Base-by-base conservation (phyloP, 306 rosid species). In the Fragaria nilgerrensis region DNA sequence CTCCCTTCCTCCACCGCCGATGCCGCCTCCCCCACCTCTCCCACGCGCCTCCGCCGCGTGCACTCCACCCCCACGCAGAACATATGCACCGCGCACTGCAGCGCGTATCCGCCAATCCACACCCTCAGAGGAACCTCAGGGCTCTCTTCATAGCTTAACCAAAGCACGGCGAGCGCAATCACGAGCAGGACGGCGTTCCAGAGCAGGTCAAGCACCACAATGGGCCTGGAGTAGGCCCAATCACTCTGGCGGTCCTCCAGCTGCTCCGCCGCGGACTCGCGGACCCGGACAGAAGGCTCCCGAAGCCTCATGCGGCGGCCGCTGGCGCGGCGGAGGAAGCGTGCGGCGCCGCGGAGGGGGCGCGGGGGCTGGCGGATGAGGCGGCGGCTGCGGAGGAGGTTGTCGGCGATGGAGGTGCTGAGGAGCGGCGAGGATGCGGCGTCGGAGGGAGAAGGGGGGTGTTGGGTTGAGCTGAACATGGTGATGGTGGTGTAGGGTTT, bases 241-340 rank as follows among this genome's bases (percentile, higher is more conserved):
- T 90, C 91, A 52, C 97, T 90, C 88, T 90, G 97, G 22, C 97
- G 92, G 78, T 82, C 97, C 91, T 95, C 99, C 63, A 95, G 87
- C 92, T 92, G 94, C 89, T 86, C 97, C 41, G 97, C 99, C n/a
- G 97, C 97, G 19, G 86, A 80, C 82, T 95, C 99, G 6, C 99
- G 89, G 10, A 95, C 99, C 0, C 87, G 84, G 27, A 92, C 88
- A 0, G 97, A 95, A 3, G 96, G 89, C 79, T 95, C 99, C 2
- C 92, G 90, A 29, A 95, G 92, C 94, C 90, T 82, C 97, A 95
- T 87, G 1, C 91, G 90, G 67, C 93, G 85, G 36, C 92, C 90
- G 64, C 92, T 87, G 0, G 90, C 96, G 0, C 83, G 90, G n/a
- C 99, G 93, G 78, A 95, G 89, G 80, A 89, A 87, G 16, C 90